phyloP scores from a whole-genome alignment of 768 basidiomycete species.

The Mycena pura region DNA sequence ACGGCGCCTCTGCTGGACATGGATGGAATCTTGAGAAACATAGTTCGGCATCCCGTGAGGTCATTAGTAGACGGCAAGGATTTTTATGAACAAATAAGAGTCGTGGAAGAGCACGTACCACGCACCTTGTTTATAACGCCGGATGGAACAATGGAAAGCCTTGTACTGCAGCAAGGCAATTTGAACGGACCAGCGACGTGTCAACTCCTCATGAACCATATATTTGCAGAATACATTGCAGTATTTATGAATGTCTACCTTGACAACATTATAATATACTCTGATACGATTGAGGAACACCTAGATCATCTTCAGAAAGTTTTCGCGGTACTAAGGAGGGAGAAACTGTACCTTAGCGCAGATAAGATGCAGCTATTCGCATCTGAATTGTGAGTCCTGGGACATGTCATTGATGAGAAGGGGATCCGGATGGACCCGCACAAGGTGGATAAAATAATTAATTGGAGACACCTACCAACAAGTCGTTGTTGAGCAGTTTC shows the following conservation, averaged over 20 bases:
- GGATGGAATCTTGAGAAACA: constrained; percentile 29
- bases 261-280: constrained; percentile 51
- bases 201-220: constrained; percentile 52
- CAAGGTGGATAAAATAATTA: constrained; percentile 43
- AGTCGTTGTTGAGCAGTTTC: constrained; percentile 39
- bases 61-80: constrained; percentile 42
- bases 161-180: constrained; percentile 41
- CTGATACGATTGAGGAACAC: constrained; percentile 43
- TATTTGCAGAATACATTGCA: constrained; percentile 43
- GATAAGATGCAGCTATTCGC: constrained; percentile 37
- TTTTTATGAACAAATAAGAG: constrained; percentile 49
- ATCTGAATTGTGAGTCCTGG: constrained; percentile 37
- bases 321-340: constrained; percentile 31
- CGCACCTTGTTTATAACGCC: constrained; percentile 37
- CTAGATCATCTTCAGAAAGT: constrained; percentile 34
- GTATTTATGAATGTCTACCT: constrained; percentile 48
- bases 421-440: constrained; percentile 47
- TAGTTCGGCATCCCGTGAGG: constrained; percentile 28
- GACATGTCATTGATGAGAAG: constrained; percentile 38
- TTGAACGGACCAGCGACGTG: constrained; percentile 47
- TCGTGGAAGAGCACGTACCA: constrained; percentile 34
- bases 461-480: constrained; percentile 36
- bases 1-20: constrained; percentile 21
- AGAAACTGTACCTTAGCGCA: constrained; percentile 37
- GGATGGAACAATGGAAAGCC: constrained; percentile 44